Conservation (phyloP, 768 basidiomycete species). For the Gloeostereum incarnatum region DNA sequence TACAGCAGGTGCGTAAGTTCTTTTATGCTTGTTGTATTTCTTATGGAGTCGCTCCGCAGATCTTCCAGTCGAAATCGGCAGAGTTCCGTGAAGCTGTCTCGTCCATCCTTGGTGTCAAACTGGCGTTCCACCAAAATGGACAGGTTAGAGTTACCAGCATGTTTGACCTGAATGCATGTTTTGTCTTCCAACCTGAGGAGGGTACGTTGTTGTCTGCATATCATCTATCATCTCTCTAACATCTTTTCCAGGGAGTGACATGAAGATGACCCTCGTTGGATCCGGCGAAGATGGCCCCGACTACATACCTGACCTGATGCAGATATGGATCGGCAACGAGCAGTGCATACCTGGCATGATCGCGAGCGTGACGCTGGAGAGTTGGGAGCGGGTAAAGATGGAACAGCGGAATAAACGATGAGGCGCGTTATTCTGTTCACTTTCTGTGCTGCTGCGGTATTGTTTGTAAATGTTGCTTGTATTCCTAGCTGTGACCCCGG, state of each 20-base stretch:
- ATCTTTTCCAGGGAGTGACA: constrained; percentile 26
- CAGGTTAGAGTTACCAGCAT: constrained; percentile 86
- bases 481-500: no score
- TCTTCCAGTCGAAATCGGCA: constrained; percentile 75
- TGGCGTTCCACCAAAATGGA: constrained; percentile 87
- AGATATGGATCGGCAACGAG: constrained; percentile 80
- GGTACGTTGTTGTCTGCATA: constrained; percentile 13
- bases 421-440: no score
- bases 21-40: constrained; percentile 1
- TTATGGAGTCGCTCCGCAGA: constrained; percentile 27
- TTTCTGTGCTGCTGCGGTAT: no score
- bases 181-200: constrained; percentile 67
- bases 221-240: constrained; percentile 17
- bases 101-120: constrained; percentile 83
- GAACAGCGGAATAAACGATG: no score
- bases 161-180: constrained; percentile 80
- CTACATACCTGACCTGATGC: constrained; percentile 66
- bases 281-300: constrained; percentile 69
- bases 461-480: no score
- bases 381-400: constrained; percentile 68
- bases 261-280: constrained; percentile 64
- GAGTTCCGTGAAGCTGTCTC: constrained; percentile 91
- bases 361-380: constrained; percentile 82
- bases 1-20: constrained; percentile 57
- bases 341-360: constrained; percentile 86